These are phyloP conservation scores for Nakazawaea wyomingensis DNA, from an alignment of 805 yeast species.

Conservation along the genomic window DNA sequence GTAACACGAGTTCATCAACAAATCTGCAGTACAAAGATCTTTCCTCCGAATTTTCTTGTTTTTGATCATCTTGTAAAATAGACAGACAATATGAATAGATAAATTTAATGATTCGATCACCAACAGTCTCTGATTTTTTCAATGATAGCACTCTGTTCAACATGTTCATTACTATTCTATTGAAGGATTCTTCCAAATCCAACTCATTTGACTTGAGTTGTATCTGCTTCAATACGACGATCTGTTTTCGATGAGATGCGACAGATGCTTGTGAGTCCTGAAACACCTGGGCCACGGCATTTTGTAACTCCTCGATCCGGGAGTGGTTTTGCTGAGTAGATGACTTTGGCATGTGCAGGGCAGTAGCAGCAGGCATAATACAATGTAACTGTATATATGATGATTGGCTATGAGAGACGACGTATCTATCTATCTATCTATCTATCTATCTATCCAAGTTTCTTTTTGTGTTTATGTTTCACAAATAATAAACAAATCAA, in stretches of 20 bases:
- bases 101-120: constrained; percentile 72
- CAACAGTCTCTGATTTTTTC: constrained; percentile 65
- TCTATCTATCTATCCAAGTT: background rate
- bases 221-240: constrained; percentile 54
- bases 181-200: constrained; percentile 54
- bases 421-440: constrained; percentile 19
- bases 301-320: constrained; percentile 23
- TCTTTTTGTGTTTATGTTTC: background rate
- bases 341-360: too few species aligned
- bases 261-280: constrained; percentile 73
- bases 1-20: constrained; percentile 55
- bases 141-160: constrained; percentile 61
- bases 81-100: constrained; percentile 53
- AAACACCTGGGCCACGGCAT: constrained; percentile 60
- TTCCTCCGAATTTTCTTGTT: constrained; percentile 27
- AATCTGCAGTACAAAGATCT: constrained; percentile 41
- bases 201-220: constrained; percentile 50
- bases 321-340: background rate
- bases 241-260: constrained; percentile 74
- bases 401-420: too few species aligned
- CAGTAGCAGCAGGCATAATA: background rate
- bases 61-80: constrained; percentile 32
- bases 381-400: too few species aligned
- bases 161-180: constrained; percentile 51
- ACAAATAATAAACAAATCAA: background rate